Base-by-base conservation (phyloP, 1,139 yeast species). In the Wickerhamomyces sp. region DNA sequence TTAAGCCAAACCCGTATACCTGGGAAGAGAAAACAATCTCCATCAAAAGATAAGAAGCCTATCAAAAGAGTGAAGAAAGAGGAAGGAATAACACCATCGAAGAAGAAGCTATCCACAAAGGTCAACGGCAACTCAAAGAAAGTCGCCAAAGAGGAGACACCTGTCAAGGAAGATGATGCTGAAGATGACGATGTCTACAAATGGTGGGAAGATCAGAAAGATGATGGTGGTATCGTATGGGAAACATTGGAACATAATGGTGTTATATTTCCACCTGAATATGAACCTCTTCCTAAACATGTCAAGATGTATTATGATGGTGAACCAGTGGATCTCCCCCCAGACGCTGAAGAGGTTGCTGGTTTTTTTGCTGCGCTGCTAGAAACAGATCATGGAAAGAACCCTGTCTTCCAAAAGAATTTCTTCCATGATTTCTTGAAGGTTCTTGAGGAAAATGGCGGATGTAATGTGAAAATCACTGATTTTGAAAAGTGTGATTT, bases 291-390 rank as follows among this genome's bases (percentile, higher is more conserved):
- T 28, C 97, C 97, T 0, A 65, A 75, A n/a, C 72, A 75, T 49
- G 84, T 88, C 31, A 85, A 83, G 53, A 55, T 91, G 39, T 70
- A 75, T 42, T 89, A 89, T 53, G 81, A 83, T 46, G 87, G 86
- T 1, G 70, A 73, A 45, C 83, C 91, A 0, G 87, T 89, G 1
- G 65, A 64, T 19, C 66, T 89, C 41, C 91, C 95, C 0, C 61
- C 65, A 1, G 85, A 72, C 38, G 97, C 96, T 2, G 98, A 91
- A 59, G 97, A 91, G 59, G 96, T 91, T 23, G 97, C 96, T 0
- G 96, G 96, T 0, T 89, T 88, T 55, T 91, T 70, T 58, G 97
- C 84, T 14, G 96, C 96, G 7, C 72, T 89, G 76, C 44, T 89
- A 29, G 89, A 85, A 48, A 74, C 93, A 0, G 96, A 88, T 47